Base-by-base conservation (phyloP, 306 rosid genomes). In the Pterocarpus macrocarpus region DNA sequence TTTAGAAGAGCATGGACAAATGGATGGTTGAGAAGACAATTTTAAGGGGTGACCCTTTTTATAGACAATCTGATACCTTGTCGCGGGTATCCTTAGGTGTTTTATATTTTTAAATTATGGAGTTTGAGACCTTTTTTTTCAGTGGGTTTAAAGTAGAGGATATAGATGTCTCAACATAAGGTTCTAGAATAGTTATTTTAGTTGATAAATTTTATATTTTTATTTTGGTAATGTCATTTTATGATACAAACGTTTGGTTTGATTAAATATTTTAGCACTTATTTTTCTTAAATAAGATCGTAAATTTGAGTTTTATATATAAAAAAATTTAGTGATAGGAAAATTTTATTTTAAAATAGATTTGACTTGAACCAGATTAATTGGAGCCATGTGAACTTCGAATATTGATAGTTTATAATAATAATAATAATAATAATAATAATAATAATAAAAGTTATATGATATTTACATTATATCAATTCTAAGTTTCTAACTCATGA, bases 11-110 rank as follows among this genome's bases (percentile, higher is more conserved):
- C 64, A 63, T 50, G 39, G 61, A 75, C 12, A 43, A 65, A 41
- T 47, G 73, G 34, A 77, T 63, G 68, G 64, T 53, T 82, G 86
- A 82, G 83, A 80, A 45, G 86, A 81, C 85, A 81, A 85, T 85
- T 85, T 87, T 87, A 87, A 88, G 97, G 72, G 78, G 80, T 74
- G 66, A 63, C 34, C 39, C 69, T 69, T 81, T 85, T 79, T 84
- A 82, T 85, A 81, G 88, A 59, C 84, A 63, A 75, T 67, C 59
- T 73, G 13, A 36, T 80, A 33, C 64, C 62, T 75, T 68, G 74
- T 82, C 64, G 58, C 15, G 50, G 80, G 59, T 45, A 75, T 66
- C 71, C 69, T 35, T 71, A 50, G 75, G 36, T 30, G 33, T 34
- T 63, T 64, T 11, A 45, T 75, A 69, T 71, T 12, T 66, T 80